A percentile compares a stretch with the other conserved stretches of the same genome.
These are phyloP conservation scores for Mrakiaceae sp. DNA, from an alignment of 1,284 basidiomycete genomes.

Conservation along the genomic window DNA sequence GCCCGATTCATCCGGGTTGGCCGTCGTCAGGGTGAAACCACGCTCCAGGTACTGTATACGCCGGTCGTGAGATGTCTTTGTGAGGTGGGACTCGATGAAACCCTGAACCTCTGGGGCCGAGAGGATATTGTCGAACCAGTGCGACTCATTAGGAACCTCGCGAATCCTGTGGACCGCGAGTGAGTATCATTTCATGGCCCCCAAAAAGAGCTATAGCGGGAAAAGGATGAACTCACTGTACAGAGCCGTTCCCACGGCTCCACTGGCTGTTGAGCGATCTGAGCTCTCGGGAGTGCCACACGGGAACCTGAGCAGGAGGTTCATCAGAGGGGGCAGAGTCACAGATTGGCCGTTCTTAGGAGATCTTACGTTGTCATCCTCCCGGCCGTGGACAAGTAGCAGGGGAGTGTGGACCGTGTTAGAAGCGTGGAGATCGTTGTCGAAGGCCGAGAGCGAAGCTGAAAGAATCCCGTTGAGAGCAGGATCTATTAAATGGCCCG, in stretches of 20 bases:
- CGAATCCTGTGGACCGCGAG: too few species aligned
- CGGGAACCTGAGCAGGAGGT: slow-evolving; percentile 20
- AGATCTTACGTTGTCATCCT: slow-evolving; percentile 29
- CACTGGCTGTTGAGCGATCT: not conserved
- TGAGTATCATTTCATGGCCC: too few species aligned
- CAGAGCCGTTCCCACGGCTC: not conserved
- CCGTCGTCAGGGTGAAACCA: slow-evolving; percentile 32
- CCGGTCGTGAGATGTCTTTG: slow-evolving; percentile 4
- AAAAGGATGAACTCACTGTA: not conserved
- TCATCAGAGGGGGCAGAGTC: not conserved
- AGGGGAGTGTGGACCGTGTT: slow-evolving; percentile 56
- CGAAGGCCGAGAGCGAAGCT: slow-evolving; percentile 61
- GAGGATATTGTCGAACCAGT: slow-evolving; percentile 36
- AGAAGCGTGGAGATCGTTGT: slow-evolving; percentile 71
- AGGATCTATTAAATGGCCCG: slow-evolving; percentile 63
- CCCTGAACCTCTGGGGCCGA: slow-evolving; percentile 24
- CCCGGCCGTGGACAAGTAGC: slow-evolving; percentile 65
- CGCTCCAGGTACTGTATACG: slow-evolving; percentile 1
- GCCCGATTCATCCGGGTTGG: slow-evolving; percentile 35
- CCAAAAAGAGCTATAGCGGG: not conserved
- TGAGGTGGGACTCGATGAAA: slow-evolving; percentile 24
- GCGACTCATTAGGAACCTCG: slow-evolving; percentile 30
- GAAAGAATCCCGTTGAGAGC: slow-evolving; percentile 56
- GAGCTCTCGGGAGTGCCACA: slow-evolving; percentile 27
- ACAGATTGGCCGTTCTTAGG: not conserved